phyloP scores from a whole-genome alignment of 1,284 basidiomycete species.

The Sphaerobolus stellatus region DNA sequence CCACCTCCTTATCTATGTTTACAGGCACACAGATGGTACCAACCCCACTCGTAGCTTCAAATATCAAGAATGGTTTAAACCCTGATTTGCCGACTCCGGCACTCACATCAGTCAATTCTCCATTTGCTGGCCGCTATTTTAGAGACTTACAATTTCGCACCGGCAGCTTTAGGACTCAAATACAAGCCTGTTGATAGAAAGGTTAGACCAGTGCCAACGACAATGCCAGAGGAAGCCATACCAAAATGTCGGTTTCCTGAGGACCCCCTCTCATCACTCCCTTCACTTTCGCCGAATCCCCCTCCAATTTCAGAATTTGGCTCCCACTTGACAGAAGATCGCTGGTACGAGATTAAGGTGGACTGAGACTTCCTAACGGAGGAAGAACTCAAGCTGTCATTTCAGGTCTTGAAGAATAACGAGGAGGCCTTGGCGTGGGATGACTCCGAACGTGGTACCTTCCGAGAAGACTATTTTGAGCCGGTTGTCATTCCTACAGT shows the following conservation, averaged over 20 bases:
- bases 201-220: conserved; percentile 25
- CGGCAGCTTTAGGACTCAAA: too few species aligned
- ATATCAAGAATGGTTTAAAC: too few species aligned
- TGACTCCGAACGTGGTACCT: conserved; percentile 34
- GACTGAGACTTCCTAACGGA: conserved; percentile 25
- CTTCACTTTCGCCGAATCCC: conserved; percentile 14
- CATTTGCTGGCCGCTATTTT: too few species aligned
- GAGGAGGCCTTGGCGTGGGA: conserved; percentile 32
- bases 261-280: conserved; percentile 17
- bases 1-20: too few species aligned
- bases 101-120: too few species aligned
- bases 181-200: conserved; percentile 23
- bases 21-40: too few species aligned
- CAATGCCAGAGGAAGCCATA: conserved; percentile 23
- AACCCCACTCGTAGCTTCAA: too few species aligned
- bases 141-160: too few species aligned
- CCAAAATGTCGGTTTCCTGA: conserved; percentile 18
- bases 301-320: conserved; percentile 17
- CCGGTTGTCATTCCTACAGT: conserved; percentile 35
- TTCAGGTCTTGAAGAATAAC: conserved; percentile 28
- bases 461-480: conserved; percentile 36
- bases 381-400: conserved; percentile 32
- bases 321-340: conserved; percentile 17
- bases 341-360: conserved; percentile 24
- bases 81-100: too few species aligned